Percentiles rank a stretch among this genome's conserved stretches.
These are phyloP conservation scores for Logfia minima DNA, from an alignment of 129 eudicot genomes.

Conservation along the genomic window DNA sequence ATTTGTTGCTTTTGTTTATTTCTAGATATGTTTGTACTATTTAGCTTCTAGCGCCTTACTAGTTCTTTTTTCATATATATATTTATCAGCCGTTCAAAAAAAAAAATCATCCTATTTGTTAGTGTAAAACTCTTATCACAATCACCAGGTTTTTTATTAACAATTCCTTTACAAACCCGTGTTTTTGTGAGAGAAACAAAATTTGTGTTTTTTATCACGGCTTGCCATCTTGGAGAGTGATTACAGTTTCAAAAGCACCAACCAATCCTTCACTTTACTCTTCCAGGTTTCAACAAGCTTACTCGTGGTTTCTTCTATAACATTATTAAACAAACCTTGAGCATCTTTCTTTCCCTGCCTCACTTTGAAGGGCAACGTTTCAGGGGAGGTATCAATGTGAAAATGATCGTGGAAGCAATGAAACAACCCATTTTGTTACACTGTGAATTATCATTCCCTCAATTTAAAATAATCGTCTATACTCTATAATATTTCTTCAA, in stretches of 20 bases:
- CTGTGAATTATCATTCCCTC: too few species aligned
- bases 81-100: too few species aligned
- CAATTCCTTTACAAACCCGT: slow-evolving; percentile 30
- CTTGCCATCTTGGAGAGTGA: slow-evolving; percentile 74
- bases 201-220: slow-evolving; percentile 10
- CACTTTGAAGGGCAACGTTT: too few species aligned
- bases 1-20: too few species aligned
- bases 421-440: too few species aligned
- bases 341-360: slow-evolving; percentile 61
- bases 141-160: slow-evolving; percentile 29
- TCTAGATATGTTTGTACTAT: too few species aligned
- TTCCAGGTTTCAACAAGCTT: slow-evolving; percentile 78
- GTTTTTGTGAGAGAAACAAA: slow-evolving; percentile 15
- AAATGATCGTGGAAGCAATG: too few species aligned
- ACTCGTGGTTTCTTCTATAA: slow-evolving; percentile 88
- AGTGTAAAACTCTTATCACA: slow-evolving; percentile 23
- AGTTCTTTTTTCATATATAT: too few species aligned
- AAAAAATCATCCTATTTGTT: slow-evolving; percentile 18
- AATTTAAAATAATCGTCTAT: too few species aligned
- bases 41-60: too few species aligned
- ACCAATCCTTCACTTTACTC: slow-evolving; percentile 93
- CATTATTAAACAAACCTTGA: slow-evolving; percentile 71
- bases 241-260: slow-evolving; percentile 97
- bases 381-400: too few species aligned
- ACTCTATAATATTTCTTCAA: too few species aligned